A percentile compares a stretch with the other conserved stretches of the same genome.
These are phyloP conservation scores for Stevia rebaudiana DNA, from an alignment of 140 eudicot species.

Conservation along the genomic window DNA sequence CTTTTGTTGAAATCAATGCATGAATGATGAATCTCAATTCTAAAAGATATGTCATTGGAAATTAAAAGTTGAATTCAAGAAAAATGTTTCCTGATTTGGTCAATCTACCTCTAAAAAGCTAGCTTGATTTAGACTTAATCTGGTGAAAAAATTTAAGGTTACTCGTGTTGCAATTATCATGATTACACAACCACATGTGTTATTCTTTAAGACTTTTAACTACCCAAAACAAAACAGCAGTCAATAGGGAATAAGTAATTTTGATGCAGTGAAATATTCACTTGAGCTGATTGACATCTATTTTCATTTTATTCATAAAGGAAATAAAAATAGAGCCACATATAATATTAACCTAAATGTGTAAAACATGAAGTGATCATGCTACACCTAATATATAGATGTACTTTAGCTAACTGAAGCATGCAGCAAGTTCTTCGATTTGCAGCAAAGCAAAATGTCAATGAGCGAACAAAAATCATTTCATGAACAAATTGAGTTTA, in stretches of 20 bases:
- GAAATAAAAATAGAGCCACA: too few relatives aligned
- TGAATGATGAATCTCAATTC: background rate
- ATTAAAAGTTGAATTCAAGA: background rate
- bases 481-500: background rate
- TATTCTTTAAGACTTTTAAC: too few relatives aligned
- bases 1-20: background rate
- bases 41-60: background rate
- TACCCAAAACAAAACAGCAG: too few relatives aligned
- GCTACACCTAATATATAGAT: constrained; percentile 14
- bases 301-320: too few relatives aligned
- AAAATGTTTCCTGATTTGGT: background rate
- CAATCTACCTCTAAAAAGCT: too few relatives aligned
- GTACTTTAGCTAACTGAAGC: background rate
- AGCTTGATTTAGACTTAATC: too few relatives aligned
- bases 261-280: too few relatives aligned
- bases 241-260: too few relatives aligned
- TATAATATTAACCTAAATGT: background rate
- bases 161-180: too few relatives aligned
- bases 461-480: background rate
- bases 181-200: too few relatives aligned
- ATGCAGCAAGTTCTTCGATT: background rate
- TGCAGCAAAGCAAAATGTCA: background rate
- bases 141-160: too few relatives aligned
- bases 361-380: constrained; percentile 1
- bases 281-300: too few relatives aligned